phyloP scores from a whole-genome alignment of 208 protist species.

The Leishmania guyanensis region DNA sequence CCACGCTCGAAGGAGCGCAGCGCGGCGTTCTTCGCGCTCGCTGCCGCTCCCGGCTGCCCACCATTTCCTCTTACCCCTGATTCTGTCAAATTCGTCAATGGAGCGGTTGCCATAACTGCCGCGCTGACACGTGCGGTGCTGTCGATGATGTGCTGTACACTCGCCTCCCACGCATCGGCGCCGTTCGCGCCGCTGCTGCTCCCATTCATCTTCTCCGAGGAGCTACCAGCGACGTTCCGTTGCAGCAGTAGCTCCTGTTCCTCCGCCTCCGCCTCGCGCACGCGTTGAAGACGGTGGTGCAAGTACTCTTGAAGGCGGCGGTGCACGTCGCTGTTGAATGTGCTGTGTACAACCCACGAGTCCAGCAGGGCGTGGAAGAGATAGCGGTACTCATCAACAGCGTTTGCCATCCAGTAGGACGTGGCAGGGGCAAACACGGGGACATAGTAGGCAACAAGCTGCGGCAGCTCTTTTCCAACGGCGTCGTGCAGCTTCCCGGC shows the following conservation, averaged over 20 bases:
- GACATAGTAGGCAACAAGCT: slow-evolving; percentile 57
- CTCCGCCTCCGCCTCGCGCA: slow-evolving; percentile 33
- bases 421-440: slow-evolving; percentile 42
- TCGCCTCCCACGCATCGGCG: slow-evolving; percentile 19
- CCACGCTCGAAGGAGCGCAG: slow-evolving; percentile 28
- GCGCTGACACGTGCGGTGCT: slow-evolving; percentile 30
- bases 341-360: slow-evolving; percentile 49
- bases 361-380: slow-evolving; percentile 66
- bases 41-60: background rate
- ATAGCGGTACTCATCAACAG: slow-evolving; percentile 54
- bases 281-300: slow-evolving; percentile 56
- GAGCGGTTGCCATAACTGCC: slow-evolving; percentile 9
- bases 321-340: slow-evolving; percentile 42
- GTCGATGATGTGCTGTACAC: slow-evolving; percentile 34
- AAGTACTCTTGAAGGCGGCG: slow-evolving; percentile 70
- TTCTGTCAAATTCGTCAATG: background rate
- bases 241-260: slow-evolving; percentile 15
- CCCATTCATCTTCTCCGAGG: background rate
- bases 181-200: background rate
- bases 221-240: background rate
- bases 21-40: slow-evolving; percentile 12
- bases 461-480: slow-evolving; percentile 55
- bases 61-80: background rate
- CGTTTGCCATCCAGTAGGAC: slow-evolving; percentile 38
- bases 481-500: slow-evolving; percentile 18